Percentiles rank a stretch among this genome's conserved stretches.
Evolutionary conservation across 495 filamentous ascomycete species (phyloP).

Genomic region (Penicillium simplicissimum): DNA sequence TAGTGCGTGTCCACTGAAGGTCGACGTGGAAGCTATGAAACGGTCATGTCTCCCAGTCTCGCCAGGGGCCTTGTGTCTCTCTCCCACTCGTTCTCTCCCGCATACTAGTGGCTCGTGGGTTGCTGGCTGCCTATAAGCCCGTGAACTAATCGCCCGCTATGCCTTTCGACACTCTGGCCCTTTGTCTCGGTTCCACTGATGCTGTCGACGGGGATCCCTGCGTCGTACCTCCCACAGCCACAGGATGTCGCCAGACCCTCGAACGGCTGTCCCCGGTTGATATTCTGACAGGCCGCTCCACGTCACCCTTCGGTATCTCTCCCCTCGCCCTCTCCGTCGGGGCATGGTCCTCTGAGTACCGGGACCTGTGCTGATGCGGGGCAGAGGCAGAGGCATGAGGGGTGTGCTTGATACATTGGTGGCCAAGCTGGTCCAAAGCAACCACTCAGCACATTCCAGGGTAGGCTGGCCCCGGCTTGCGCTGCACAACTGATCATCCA

Average conservation of each 20-base stretch:
- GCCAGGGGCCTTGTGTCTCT: background rate
- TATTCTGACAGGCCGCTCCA: slow-evolving; percentile 27
- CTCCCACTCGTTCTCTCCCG: background rate
- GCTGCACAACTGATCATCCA: slow-evolving; percentile 12
- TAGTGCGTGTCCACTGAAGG: background rate
- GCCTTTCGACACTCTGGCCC: background rate
- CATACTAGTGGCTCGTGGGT: background rate
- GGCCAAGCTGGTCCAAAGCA: background rate
- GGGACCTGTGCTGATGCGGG: slow-evolving; percentile 12
- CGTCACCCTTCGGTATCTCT: slow-evolving; percentile 16
- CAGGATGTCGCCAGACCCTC: slow-evolving; percentile 22
- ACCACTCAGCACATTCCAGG: background rate
- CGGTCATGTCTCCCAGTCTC: background rate
- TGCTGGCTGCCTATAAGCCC: background rate
- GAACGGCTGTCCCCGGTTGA: slow-evolving; percentile 23
- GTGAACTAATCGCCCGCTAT: background rate
- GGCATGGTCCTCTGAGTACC: background rate
- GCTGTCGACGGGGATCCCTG: slow-evolving; percentile 18
- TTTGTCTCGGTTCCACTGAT: slow-evolving; percentile 7
- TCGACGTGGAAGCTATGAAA: background rate
- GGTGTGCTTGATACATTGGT: background rate
- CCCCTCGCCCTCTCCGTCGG: background rate
- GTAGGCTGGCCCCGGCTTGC: slow-evolving; percentile 14
- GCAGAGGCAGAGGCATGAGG: slow-evolving; percentile 11
- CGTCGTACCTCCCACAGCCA: slow-evolving; percentile 22